These are phyloP conservation scores for Gnomoniopsis smithogilvyi DNA, from an alignment of 2,329 filamentous ascomycete species.

Conservation along the genomic window DNA sequence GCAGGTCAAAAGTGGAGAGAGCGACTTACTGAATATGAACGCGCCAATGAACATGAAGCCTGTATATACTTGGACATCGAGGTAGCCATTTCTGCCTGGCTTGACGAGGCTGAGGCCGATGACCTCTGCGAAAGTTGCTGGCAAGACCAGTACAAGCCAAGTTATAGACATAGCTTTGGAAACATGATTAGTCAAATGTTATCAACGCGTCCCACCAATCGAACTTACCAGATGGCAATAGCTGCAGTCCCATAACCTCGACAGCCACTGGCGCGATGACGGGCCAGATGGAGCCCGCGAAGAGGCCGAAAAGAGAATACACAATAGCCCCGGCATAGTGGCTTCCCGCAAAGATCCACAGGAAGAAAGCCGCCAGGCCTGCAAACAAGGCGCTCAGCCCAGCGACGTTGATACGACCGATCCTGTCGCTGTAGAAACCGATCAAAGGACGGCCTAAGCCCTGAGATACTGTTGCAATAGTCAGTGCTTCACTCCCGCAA, in stretches of 20 bases:
- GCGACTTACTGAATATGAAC: slow-evolving; percentile 39
- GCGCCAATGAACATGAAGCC: slow-evolving; percentile 59
- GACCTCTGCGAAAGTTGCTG: slow-evolving; percentile 65
- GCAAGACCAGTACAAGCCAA: slow-evolving; percentile 69
- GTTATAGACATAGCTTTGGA: slow-evolving; percentile 56
- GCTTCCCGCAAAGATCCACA: slow-evolving; percentile 70
- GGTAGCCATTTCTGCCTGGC: slow-evolving; percentile 41
- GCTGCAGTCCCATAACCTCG: slow-evolving; percentile 68
- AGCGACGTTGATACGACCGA: slow-evolving; percentile 73
- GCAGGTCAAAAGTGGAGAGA: background rate
- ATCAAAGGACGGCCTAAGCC: slow-evolving; percentile 69
- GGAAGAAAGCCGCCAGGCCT: slow-evolving; percentile 62
- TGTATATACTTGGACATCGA: slow-evolving; percentile 55
- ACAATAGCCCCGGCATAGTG: slow-evolving; percentile 65
- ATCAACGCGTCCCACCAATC: background rate
- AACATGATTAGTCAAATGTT: background rate
- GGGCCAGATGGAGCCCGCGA: slow-evolving; percentile 70
- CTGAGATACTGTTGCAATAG: slow-evolving; percentile 43
- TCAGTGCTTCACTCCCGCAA: background rate
- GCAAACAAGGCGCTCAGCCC: slow-evolving; percentile 60
- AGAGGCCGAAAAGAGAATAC: slow-evolving; percentile 65
- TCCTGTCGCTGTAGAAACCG: slow-evolving; percentile 67
- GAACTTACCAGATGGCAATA: slow-evolving; percentile 58
- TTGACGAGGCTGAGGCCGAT: slow-evolving; percentile 57
- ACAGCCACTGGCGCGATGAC: slow-evolving; percentile 67